These are phyloP conservation scores for Penicillium soppii DNA, from an alignment of 495 filamentous ascomycete genomes.

Conservation along the genomic window DNA sequence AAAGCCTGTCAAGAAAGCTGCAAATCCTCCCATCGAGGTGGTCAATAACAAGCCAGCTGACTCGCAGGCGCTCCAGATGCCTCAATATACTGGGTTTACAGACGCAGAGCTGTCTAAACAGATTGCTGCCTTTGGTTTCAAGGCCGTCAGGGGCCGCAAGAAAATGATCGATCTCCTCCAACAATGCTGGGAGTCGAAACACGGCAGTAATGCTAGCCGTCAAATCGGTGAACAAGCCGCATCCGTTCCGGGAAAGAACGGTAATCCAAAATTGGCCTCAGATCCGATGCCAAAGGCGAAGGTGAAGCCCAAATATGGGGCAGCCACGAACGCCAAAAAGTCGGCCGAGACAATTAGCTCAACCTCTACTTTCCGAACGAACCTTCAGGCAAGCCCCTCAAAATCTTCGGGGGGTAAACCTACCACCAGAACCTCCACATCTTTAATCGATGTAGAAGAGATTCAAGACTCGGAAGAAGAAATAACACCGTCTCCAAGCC, in stretches of 20 bases:
- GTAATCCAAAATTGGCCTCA: background rate
- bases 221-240: too few relatives aligned
- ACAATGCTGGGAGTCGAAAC: slow-evolving; percentile 66
- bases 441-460: slow-evolving; percentile 49
- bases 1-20: background rate
- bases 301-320: slow-evolving; percentile 4
- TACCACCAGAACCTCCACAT: slow-evolving; percentile 1
- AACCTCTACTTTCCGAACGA: background rate
- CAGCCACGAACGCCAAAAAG: background rate
- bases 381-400: background rate
- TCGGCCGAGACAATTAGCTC: background rate
- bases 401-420: background rate
- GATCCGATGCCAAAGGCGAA: background rate
- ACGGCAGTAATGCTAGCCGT: slow-evolving; percentile 22
- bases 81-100: slow-evolving; percentile 63
- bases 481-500: slow-evolving; percentile 33
- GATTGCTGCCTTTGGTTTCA: slow-evolving; percentile 69
- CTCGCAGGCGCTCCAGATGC: slow-evolving; percentile 36
- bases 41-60: slow-evolving; percentile 1
- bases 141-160: slow-evolving; percentile 65
- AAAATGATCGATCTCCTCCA: slow-evolving; percentile 71
- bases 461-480: slow-evolving; percentile 66
- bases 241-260: background rate
- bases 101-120: slow-evolving; percentile 63
- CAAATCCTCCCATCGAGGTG: background rate